Conservation (phyloP, 2,329 filamentous ascomycete species). For the Mycosphaerella arachidis region DNA sequence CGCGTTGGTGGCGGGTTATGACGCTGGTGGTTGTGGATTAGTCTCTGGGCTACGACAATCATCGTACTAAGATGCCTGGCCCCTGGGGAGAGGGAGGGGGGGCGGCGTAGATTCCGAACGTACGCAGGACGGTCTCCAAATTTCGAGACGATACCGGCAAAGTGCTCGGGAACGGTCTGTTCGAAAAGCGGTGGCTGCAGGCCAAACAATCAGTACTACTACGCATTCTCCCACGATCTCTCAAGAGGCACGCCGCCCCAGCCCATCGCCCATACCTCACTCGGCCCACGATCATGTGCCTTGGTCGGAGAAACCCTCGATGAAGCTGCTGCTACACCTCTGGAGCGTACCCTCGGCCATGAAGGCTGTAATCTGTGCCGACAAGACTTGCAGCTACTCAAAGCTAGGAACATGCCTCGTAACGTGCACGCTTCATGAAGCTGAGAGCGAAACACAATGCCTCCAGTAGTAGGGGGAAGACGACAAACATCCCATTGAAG, state of each 20-base stretch:
- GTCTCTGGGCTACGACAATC: not conserved
- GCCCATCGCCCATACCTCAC: constrained; percentile 29
- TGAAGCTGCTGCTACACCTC: not conserved
- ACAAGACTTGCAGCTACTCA: constrained; percentile 17
- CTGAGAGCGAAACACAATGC: not conserved
- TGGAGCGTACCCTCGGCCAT: not conserved
- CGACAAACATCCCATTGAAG: no score
- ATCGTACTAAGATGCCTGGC: no score
- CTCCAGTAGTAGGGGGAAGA: not conserved
- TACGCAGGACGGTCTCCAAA: constrained; percentile 62
- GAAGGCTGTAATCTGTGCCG: not conserved
- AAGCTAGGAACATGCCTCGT: not conserved
- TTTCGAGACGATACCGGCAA: constrained; percentile 58
- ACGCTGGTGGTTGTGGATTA: constrained; percentile 39
- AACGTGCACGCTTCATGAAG: not conserved
- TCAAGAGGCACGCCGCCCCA: not conserved
- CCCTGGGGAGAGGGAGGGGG: no score
- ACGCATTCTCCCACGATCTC: not conserved
- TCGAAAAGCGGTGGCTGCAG: constrained; percentile 60
- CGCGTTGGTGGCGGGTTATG: constrained; percentile 58
- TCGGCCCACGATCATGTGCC: constrained; percentile 29
- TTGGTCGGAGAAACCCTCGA: constrained; percentile 23
- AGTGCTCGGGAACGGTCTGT: constrained; percentile 69
- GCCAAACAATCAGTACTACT: not conserved
- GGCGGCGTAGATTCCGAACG: constrained; percentile 25